Percentiles rank a stretch among this genome's conserved stretches.
phyloP scores from a whole-genome alignment of 108 stramenopile species.

The Pseudonitzschia delicatissima region DNA sequence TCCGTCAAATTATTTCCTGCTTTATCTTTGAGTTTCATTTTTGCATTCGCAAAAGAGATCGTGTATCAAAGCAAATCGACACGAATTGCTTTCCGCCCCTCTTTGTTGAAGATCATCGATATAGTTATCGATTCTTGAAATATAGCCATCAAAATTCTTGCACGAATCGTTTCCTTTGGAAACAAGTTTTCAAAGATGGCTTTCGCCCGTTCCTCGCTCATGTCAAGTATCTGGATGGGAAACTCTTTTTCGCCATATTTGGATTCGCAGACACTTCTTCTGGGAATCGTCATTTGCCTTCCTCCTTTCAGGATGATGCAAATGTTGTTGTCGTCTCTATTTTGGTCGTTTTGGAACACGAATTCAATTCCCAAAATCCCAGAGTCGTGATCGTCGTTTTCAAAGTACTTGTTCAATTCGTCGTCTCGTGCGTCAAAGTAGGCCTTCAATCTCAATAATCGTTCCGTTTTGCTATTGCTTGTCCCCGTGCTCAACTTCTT shows the following conservation, averaged over 20 bases:
- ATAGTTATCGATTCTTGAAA: neutral
- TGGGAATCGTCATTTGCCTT: neutral
- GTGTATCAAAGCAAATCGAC: neutral
- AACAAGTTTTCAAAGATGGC: neutral
- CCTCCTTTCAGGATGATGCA: neutral
- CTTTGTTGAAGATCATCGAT: neutral
- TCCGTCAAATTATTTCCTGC: too few relatives aligned
- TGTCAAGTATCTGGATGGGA: neutral
- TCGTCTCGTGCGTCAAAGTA: neutral
- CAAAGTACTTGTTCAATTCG: neutral
- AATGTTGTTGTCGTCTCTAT: neutral
- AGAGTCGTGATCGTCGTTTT: neutral
- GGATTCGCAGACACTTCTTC: neutral
- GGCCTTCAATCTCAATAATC: neutral
- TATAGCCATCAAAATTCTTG: neutral
- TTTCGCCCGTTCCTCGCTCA: neutral
- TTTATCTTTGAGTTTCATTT: neutral
- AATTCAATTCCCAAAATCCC: conserved; percentile 2
- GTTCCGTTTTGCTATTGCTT: neutral
- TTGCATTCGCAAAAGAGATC: neutral
- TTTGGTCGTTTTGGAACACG: neutral
- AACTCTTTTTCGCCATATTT: neutral
- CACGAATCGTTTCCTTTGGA: neutral
- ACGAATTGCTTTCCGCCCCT: neutral
- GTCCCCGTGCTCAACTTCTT: neutral